phyloP scores from a whole-genome alignment of 768 basidiomycete species.

The Mycena indigotica region DNA sequence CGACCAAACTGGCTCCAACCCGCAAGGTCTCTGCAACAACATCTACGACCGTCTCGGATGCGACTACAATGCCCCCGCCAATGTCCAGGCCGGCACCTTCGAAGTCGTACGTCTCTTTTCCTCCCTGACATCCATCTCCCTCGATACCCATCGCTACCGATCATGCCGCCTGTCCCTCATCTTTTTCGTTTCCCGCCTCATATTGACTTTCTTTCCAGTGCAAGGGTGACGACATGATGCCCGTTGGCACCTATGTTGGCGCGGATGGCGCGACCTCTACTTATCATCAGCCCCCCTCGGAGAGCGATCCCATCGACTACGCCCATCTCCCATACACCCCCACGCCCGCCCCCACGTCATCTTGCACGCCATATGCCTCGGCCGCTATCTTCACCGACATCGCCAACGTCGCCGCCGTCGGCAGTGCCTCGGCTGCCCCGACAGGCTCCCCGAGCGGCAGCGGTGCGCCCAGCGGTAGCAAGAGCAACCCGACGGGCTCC shows the following conservation, averaged over 20 bases:
- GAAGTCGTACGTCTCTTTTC: conserved; percentile 26
- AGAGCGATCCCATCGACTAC: conserved; percentile 21
- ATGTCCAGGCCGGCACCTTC: conserved; percentile 46
- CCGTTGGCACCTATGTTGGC: conserved; percentile 47
- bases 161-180: too few species aligned
- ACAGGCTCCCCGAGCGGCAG: neutral
- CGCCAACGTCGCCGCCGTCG: conserved; percentile 15
- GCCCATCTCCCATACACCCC: conserved; percentile 30
- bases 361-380: conserved; percentile 22
- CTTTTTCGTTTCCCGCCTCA: neutral
- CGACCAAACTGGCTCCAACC: conserved; percentile 45
- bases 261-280: conserved; percentile 24
- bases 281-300: conserved; percentile 31
- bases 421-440: conserved; percentile 10
- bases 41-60: conserved; percentile 59
- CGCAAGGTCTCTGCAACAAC: conserved; percentile 37
- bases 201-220: conserved; percentile 31
- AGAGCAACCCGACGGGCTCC: neutral
- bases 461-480: neutral
- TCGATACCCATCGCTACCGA: neutral
- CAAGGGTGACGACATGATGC: conserved; percentile 48
- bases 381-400: conserved; percentile 22
- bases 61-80: conserved; percentile 54
- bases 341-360: conserved; percentile 23
- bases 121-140: conserved; percentile 10